Base-by-base conservation (phyloP, 768 basidiomycete species). In the Mycena rosella region DNA sequence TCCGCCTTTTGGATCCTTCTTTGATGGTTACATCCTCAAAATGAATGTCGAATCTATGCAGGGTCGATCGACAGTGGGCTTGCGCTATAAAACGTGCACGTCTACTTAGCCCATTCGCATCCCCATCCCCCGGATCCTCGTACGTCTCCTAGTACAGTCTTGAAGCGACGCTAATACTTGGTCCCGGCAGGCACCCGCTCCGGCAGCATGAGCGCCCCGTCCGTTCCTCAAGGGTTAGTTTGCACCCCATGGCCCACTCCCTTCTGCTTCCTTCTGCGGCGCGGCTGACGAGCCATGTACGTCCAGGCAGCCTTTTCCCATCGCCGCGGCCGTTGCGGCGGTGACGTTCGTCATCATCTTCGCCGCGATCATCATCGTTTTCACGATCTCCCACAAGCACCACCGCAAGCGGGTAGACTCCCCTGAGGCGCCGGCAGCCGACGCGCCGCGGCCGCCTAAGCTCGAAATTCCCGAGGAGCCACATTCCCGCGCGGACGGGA, bases 401-500 rank as follows among this genome's bases (percentile, higher is more conserved):
- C 57, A 47, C 10, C 45, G 18, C 47, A 40, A 18, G 38, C 47
- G 44, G 24, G n/a, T 60, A 5, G 36, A n/a, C 22, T 24, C 44
- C 7, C 44, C 24, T 7, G 45, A 59, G 30, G 29, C n/a, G n/a
- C 40, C 45, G 29, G 44, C 14, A n/a, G 44, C 20, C 7, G 42
- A 45, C 27, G 13, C 29, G 32, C 30, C 32, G 1, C 32, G 7
- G 32, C 32, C 32, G 32, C 7, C 32, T 6, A 34, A 34, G 13
- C 32, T 34, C 32, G 42, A 34, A 9, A 30, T 5, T 9, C 45
- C 57, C 4, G 8, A 32, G 3, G 18, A 44, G 26, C 32, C 30
- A 22, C 17, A 34, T 13, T 61, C 60, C 47, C 58, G 60, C 13
- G 49, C 48, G 11, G 60, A 61, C 27, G 60, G 60, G 36, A 61